Evolutionary conservation across 2,329 filamentous ascomycete genomes (phyloP).

Genomic region (Emergomyces africanus): DNA sequence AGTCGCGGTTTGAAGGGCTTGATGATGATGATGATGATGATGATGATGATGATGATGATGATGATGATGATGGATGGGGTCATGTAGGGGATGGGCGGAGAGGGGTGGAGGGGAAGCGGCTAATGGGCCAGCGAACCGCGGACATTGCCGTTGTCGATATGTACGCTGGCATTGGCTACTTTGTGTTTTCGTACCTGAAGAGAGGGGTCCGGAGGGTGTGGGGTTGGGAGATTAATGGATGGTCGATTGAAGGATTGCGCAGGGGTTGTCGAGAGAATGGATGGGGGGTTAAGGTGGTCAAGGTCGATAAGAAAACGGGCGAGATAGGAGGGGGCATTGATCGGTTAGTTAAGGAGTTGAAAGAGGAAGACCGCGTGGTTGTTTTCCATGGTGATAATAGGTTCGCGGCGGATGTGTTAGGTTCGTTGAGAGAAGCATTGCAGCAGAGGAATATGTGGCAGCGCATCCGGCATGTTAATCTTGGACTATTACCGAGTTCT

Average conservation of each 20-base stretch:
- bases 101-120: slow-evolving; percentile 5
- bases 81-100: not conserved
- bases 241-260: slow-evolving; percentile 71
- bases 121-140: slow-evolving; percentile 13
- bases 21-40: slow-evolving; percentile 11
- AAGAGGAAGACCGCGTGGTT: slow-evolving; percentile 43
- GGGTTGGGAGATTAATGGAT: slow-evolving; percentile 83
- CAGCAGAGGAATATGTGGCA: slow-evolving; percentile 20
- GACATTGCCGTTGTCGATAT: slow-evolving; percentile 52
- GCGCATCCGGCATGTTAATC: slow-evolving; percentile 44
- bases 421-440: slow-evolving; percentile 19
- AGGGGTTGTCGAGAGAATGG: slow-evolving; percentile 60
- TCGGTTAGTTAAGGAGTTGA: slow-evolving; percentile 21
- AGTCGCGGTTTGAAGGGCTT: slow-evolving; percentile 23
- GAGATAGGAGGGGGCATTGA: slow-evolving; percentile 11
- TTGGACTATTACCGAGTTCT: slow-evolving; percentile 45
- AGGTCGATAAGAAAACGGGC: slow-evolving; percentile 24
- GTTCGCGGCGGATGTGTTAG: slow-evolving; percentile 35
- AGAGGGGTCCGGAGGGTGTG: slow-evolving; percentile 57
- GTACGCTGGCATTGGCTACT: slow-evolving; percentile 90
- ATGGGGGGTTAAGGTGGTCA: slow-evolving; percentile 49
- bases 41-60: slow-evolving; percentile 10
- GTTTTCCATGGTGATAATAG: slow-evolving; percentile 59
- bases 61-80: not conserved
- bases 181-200: slow-evolving; percentile 68